phyloP scores from a whole-genome alignment of 2,329 filamentous ascomycete genomes.

The Xylariaceae sp. region DNA sequence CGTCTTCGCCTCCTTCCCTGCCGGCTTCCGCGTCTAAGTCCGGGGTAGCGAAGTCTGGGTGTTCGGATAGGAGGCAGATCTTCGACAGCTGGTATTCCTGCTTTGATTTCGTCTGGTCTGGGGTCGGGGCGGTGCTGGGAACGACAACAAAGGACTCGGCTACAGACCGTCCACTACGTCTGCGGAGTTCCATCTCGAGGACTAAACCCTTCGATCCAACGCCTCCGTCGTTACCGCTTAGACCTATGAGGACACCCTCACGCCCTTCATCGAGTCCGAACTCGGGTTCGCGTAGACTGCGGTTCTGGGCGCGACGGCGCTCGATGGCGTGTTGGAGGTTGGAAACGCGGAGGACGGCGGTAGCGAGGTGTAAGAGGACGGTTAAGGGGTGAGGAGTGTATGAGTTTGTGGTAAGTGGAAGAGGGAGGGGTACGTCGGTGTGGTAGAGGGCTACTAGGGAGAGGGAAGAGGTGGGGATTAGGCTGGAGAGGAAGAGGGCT shows the following conservation, averaged over 20 bases:
- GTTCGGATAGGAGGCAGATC: conserved; percentile 65
- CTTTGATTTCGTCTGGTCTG: conserved; percentile 1
- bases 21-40: conserved; percentile 29
- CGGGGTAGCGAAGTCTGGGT: conserved; percentile 55
- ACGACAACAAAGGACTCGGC: conserved; percentile 58
- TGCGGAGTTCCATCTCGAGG: conserved; percentile 77
- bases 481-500: conserved; percentile 62
- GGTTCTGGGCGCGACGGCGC: conserved; percentile 67
- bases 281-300: conserved; percentile 66
- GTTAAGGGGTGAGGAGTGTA: conserved; percentile 66
- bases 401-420: conserved; percentile 32
- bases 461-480: conserved; percentile 58
- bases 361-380: conserved; percentile 78
- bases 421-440: conserved; percentile 62
- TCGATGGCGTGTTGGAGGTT: conserved; percentile 70
- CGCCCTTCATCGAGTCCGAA: conserved; percentile 73
- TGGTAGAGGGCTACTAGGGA: conserved; percentile 80
- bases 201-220: conserved; percentile 46
- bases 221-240: conserved; percentile 35
- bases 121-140: conserved; percentile 20
- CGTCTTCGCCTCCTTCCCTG: conserved; percentile 32
- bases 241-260: conserved; percentile 71
- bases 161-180: conserved; percentile 74
- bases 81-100: conserved; percentile 25
- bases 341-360: conserved; percentile 69